Percentiles rank a stretch among this genome's conserved stretches.
phyloP scores from a whole-genome alignment of 2,329 filamentous ascomycete species.

The Madurella fahalii region DNA sequence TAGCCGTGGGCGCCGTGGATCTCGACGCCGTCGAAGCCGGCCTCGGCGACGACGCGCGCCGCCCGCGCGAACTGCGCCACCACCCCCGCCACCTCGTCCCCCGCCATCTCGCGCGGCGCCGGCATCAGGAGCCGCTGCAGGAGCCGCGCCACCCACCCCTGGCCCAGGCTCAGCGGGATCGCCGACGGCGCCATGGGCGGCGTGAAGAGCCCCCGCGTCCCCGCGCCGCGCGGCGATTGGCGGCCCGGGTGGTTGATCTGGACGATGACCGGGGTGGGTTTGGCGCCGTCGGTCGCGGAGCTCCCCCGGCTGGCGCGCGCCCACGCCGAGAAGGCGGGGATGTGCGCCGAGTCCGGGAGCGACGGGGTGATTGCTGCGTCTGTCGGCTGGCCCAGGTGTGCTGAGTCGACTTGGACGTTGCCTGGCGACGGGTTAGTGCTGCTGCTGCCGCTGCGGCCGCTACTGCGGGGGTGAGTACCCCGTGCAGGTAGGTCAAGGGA shows the following conservation, averaged over 20 bases:
- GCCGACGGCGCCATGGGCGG: slow-evolving; percentile 43
- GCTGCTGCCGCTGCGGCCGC: too few species aligned
- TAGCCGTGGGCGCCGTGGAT: slow-evolving; percentile 54
- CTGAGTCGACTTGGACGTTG: slow-evolving; percentile 42
- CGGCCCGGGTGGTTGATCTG: slow-evolving; percentile 62
- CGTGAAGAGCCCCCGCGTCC: slow-evolving; percentile 43
- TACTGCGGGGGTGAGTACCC: too few species aligned
- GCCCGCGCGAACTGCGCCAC: slow-evolving; percentile 49
- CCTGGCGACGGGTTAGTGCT: slow-evolving; percentile 27
- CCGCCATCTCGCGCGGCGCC: slow-evolving; percentile 53
- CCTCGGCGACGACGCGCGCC: slow-evolving; percentile 44
- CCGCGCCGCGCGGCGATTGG: slow-evolving; percentile 36
- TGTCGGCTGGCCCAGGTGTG: slow-evolving; percentile 33
- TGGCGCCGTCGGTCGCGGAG: slow-evolving; percentile 34
- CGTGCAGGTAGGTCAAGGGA: not conserved
- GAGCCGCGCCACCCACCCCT: slow-evolving; percentile 33
- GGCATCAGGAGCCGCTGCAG: slow-evolving; percentile 41
- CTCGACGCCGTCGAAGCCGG: slow-evolving; percentile 45
- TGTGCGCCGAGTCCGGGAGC: slow-evolving; percentile 27
- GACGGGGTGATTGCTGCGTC: slow-evolving; percentile 35
- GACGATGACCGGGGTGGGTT: slow-evolving; percentile 49
- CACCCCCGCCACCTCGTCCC: slow-evolving; percentile 49
- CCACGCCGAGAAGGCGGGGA: slow-evolving; percentile 38
- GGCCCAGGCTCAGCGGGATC: slow-evolving; percentile 40
- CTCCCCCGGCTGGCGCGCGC: slow-evolving; percentile 45